Base-by-base conservation (phyloP, 2,329 filamentous ascomycete species). In the Trichoderma sp. region DNA sequence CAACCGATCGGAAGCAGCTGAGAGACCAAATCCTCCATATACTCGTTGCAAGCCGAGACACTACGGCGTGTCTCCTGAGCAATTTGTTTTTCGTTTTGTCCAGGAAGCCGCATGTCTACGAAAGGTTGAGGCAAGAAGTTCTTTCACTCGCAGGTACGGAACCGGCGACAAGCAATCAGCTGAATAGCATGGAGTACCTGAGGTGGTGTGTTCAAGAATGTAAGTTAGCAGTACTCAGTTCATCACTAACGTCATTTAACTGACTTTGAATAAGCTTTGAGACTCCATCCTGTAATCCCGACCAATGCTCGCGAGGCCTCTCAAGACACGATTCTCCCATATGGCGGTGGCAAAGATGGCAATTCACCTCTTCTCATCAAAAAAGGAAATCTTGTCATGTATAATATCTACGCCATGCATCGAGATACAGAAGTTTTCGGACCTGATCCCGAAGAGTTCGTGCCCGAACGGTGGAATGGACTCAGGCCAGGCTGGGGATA, bases 181-280 rank as follows among this genome's bases (percentile, higher is more conserved):
- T 89, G 68, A 84, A 82, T 73, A 80, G 81, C 37, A 80, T 88
- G 75, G 83, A 82, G 69, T 89, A 88, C 70, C 75, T 89, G 64
- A 83, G 83, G 71, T 86, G 81, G 78, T 85, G 84, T 37, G 72
- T 89, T 69, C 86, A 88, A 70, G 87, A 89, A 76, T 83, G 86
- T 87, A 78, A 79, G 79, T 75, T 18, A 1, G 11, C 5, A 0
- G 4, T 16, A 2, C 10, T 13, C 8, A 8, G 5, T 51, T 43
- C 34, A 14, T 5, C 3, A 16, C 59, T 6, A 11, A 6, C 3
- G 21, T 43, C 5, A 11, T n/a, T 24, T 26, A n/a, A 6, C 43
- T 69, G n/a, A 58, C 39, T 24, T 21, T 11, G 24, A 0, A 8
- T 10, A 71, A 79, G 81, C 83, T 18, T 79, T 87, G 4, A 82